A percentile compares a stretch with the other conserved stretches of the same genome.
These are phyloP conservation scores for Russula abietina DNA, from an alignment of 768 basidiomycete genomes.

Conservation along the genomic window DNA sequence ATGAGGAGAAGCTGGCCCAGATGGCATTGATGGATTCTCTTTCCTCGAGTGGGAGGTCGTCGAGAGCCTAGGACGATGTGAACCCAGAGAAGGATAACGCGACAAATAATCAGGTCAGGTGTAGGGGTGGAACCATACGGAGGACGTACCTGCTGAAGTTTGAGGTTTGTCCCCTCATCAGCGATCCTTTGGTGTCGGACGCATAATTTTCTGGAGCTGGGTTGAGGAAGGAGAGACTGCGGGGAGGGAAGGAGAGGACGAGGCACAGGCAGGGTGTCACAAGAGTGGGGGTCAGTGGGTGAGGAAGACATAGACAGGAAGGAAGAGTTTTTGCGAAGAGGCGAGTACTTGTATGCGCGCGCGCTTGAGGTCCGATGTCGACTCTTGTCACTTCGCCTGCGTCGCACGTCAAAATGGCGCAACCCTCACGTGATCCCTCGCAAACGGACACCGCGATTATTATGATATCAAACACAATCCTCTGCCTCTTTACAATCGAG, in stretches of 20 bases:
- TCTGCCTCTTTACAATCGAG: conserved; percentile 3
- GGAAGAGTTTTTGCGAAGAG: neutral
- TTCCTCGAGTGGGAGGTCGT: conserved; percentile 79
- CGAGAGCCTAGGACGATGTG: conserved; percentile 62
- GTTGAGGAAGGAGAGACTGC: conserved; percentile 24
- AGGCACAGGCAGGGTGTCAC: conserved; percentile 67
- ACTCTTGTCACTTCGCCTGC: neutral
- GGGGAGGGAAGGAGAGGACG: conserved; percentile 33
- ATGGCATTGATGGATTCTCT: conserved; percentile 83
- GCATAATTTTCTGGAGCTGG: conserved; percentile 70
- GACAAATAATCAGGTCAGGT: conserved; percentile 11
- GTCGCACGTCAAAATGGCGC: conserved; percentile 6
- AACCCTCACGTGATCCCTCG: conserved; percentile 6
- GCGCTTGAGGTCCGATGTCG: neutral
- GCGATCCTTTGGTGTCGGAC: conserved; percentile 95
- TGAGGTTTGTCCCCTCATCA: conserved; percentile 88
- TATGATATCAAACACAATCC: conserved; percentile 17
- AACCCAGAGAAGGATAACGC: neutral
- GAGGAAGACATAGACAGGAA: neutral
- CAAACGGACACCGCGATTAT: neutral
- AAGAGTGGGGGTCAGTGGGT: conserved; percentile 40
- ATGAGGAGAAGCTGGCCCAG: conserved; percentile 96
- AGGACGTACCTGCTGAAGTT: conserved; percentile 73
- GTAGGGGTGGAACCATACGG: neutral
- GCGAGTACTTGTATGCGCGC: neutral